Evolutionary conservation across 371 early-diverging fungal species (phyloP).

Genomic region (Zychaea mexicana): DNA sequence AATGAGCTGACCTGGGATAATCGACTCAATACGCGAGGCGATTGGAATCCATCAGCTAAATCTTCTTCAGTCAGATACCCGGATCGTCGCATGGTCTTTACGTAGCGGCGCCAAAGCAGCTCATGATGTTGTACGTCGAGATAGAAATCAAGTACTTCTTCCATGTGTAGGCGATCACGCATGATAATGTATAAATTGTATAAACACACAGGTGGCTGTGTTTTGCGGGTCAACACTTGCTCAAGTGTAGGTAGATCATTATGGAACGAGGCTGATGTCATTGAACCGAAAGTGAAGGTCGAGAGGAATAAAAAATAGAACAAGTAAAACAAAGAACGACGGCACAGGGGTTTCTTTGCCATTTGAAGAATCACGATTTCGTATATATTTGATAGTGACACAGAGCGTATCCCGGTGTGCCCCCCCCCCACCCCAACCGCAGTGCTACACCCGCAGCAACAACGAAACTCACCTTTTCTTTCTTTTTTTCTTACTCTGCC

Average conservation of each 20-base stretch:
- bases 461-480: too few relatives aligned
- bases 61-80: slow-evolving; percentile 44
- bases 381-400: too few relatives aligned
- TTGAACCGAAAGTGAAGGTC: background rate
- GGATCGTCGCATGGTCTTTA: slow-evolving; percentile 43
- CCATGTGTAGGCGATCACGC: slow-evolving; percentile 61
- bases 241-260: slow-evolving; percentile 55
- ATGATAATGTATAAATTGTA: slow-evolving; percentile 70
- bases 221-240: slow-evolving; percentile 62
- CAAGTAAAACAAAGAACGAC: background rate
- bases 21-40: slow-evolving; percentile 36
- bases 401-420: too few relatives aligned
- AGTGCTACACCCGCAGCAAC: too few relatives aligned
- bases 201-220: slow-evolving; percentile 67
- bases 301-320: background rate
- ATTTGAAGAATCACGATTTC: too few relatives aligned
- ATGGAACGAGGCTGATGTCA: slow-evolving; percentile 5
- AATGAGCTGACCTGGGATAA: slow-evolving; percentile 27
- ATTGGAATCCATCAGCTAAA: slow-evolving; percentile 41
- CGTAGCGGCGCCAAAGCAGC: slow-evolving; percentile 58
- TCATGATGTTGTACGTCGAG: slow-evolving; percentile 70
- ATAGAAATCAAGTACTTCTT: slow-evolving; percentile 70
- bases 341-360: too few relatives aligned
- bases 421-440: too few relatives aligned
- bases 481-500: background rate